These are phyloP conservation scores for Penicillium psychrosexuale DNA, from an alignment of 2,329 filamentous ascomycete genomes.

Conservation along the genomic window DNA sequence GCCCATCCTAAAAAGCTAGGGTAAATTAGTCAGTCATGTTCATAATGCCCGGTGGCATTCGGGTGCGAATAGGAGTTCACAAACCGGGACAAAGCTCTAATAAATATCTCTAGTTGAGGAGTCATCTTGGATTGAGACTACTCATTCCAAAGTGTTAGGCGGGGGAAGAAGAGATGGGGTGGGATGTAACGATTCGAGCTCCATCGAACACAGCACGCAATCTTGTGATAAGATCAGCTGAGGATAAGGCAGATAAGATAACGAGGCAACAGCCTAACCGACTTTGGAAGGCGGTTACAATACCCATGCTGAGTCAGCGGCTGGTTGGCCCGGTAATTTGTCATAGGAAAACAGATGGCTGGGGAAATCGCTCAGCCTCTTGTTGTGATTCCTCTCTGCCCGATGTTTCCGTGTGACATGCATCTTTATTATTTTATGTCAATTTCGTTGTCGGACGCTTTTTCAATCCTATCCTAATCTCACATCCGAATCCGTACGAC, in stretches of 20 bases:
- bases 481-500: constrained; percentile 10
- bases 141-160: constrained; percentile 4
- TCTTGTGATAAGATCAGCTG: constrained; percentile 28
- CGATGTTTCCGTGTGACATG: constrained; percentile 13
- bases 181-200: background rate
- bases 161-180: background rate
- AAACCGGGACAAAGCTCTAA: constrained; percentile 45
- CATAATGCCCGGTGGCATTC: background rate
- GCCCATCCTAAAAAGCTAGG: constrained; percentile 69
- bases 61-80: background rate
- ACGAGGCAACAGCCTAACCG: background rate
- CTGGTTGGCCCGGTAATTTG: constrained; percentile 42
- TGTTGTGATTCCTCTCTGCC: constrained; percentile 20
- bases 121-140: constrained; percentile 19
- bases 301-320: constrained; percentile 23
- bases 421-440: constrained; percentile 9
- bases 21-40: constrained; percentile 29
- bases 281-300: constrained; percentile 23
- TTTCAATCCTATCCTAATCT: constrained; percentile 9
- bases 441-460: constrained; percentile 6
- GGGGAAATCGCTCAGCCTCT: constrained; percentile 22
- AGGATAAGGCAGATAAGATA: constrained; percentile 12
- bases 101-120: constrained; percentile 35
- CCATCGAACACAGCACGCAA: background rate
- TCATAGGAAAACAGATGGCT: constrained; percentile 41